Evolutionary conservation across 2,329 filamentous ascomycete species (phyloP).

Genomic region (Ascochyta rabiei): DNA sequence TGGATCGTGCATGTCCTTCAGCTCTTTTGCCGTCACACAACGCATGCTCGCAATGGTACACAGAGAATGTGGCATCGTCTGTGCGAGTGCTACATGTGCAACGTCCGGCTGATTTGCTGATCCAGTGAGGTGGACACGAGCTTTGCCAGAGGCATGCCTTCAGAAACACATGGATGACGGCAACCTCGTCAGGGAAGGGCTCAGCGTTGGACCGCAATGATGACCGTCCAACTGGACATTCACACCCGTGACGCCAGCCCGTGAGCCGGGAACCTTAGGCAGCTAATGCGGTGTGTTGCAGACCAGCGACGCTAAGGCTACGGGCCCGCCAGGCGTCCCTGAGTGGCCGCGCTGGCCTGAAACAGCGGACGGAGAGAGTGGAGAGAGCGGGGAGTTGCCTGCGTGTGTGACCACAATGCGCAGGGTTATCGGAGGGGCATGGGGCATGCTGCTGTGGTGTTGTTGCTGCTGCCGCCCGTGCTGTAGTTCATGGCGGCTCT

Average conservation of each 20-base stretch:
- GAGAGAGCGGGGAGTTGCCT: slow-evolving; percentile 23
- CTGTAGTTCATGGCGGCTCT: slow-evolving; percentile 1
- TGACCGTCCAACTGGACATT: not conserved
- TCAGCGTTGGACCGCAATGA: not conserved
- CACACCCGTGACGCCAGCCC: not conserved
- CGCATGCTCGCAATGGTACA: slow-evolving; percentile 31
- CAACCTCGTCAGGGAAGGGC: not conserved
- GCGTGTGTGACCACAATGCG: slow-evolving; percentile 24
- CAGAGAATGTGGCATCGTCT: slow-evolving; percentile 22
- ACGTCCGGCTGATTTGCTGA: slow-evolving; percentile 19
- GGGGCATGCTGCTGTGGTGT: slow-evolving; percentile 8
- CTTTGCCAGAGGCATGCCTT: slow-evolving; percentile 18
- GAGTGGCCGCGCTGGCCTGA: slow-evolving; percentile 27
- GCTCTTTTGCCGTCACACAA: slow-evolving; percentile 27
- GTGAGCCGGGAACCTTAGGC: not conserved
- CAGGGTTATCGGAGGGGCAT: slow-evolving; percentile 20
- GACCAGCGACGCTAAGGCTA: slow-evolving; percentile 9
- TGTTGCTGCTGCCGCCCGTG: slow-evolving; percentile 5
- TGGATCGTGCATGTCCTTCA: slow-evolving; percentile 26
- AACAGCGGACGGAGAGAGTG: slow-evolving; percentile 32
- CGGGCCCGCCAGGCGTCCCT: slow-evolving; percentile 21
- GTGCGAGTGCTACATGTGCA: slow-evolving; percentile 22
- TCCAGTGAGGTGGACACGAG: slow-evolving; percentile 16
- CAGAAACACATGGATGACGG: slow-evolving; percentile 14
- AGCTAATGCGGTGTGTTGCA: slow-evolving; percentile 35